These are phyloP conservation scores for Saturnispora quitensis DNA, from an alignment of 805 yeast genomes.

Conservation along the genomic window DNA sequence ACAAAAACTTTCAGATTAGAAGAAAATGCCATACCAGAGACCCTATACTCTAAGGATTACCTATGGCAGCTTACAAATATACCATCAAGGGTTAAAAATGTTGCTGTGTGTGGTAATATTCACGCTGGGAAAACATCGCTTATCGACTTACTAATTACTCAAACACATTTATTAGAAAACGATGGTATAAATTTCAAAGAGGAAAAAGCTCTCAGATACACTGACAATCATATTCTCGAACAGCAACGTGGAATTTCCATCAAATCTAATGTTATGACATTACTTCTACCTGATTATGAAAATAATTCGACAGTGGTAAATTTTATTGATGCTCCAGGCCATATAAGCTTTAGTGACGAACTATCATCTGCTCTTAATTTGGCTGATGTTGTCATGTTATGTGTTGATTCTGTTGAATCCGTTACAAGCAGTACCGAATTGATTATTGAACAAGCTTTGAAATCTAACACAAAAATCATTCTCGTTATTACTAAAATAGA, in stretches of 20 bases:
- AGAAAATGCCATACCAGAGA: constrained; percentile 46
- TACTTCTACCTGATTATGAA: constrained; percentile 44
- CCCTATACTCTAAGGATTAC: constrained; percentile 54
- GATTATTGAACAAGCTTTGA: constrained; percentile 44
- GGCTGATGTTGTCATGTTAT: constrained; percentile 58
- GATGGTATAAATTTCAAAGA: constrained; percentile 29
- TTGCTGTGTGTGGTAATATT: constrained; percentile 70
- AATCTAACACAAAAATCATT: constrained; percentile 41
- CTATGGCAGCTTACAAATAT: constrained; percentile 37
- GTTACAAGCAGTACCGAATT: constrained; percentile 47
- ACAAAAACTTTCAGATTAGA: constrained; percentile 39
- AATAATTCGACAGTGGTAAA: constrained; percentile 52
- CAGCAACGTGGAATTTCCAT: constrained; percentile 61
- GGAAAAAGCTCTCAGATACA: constrained; percentile 45
- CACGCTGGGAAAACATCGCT: constrained; percentile 84
- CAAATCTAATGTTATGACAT: constrained; percentile 50
- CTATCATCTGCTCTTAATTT: constrained; percentile 45
- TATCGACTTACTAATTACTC: constrained; percentile 54
- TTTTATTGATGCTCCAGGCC: constrained; percentile 87
- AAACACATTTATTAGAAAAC: constrained; percentile 46
- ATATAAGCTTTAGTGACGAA: constrained; percentile 76
- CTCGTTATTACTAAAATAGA: constrained; percentile 77
- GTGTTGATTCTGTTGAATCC: constrained; percentile 85
- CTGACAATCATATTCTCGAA: constrained; percentile 67
- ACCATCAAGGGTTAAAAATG: constrained; percentile 62